Evolutionary conservation across 2,329 filamentous ascomycete genomes (phyloP).

Genomic region (Pezicula radicicola): DNA sequence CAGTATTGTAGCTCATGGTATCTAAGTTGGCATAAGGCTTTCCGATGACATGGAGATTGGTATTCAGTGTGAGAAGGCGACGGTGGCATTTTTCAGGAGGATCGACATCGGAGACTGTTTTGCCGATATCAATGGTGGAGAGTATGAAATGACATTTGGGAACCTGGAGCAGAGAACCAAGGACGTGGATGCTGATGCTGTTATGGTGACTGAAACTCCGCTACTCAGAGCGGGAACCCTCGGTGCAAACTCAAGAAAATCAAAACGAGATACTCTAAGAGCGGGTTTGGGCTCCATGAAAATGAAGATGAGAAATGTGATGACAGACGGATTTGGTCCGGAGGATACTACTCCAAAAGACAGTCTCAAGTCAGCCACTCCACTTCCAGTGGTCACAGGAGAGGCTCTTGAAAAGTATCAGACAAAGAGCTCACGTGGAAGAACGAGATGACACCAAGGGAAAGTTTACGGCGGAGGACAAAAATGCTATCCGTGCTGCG

Average conservation of each 20-base stretch:
- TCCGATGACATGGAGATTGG: conserved; percentile 50
- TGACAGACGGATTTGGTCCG: conserved; percentile 37
- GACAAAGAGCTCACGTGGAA: conserved; percentile 24
- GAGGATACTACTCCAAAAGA: conserved; percentile 31
- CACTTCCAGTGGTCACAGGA: conserved; percentile 41
- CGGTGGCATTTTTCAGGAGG: conserved; percentile 42
- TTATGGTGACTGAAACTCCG: conserved; percentile 41
- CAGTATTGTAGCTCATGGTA: conserved; percentile 46
- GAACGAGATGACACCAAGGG: conserved; percentile 20
- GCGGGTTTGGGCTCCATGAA: conserved; percentile 1
- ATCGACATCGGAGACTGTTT: conserved; percentile 51
- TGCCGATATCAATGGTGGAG: conserved; percentile 51
- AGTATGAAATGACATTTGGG: conserved; percentile 47
- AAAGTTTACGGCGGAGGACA: conserved; percentile 34
- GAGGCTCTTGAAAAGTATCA: conserved; percentile 39
- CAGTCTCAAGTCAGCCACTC: conserved; percentile 36
- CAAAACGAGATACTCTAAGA: too few species aligned
- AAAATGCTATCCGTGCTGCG: conserved; percentile 43
- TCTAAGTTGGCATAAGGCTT: conserved; percentile 50
- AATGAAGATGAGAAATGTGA: conserved; percentile 23
- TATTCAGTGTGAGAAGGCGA: conserved; percentile 46
- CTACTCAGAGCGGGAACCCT: conserved; percentile 40
- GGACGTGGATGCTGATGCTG: conserved; percentile 34
- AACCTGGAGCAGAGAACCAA: conserved; percentile 30
- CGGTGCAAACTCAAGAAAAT: conserved; percentile 17